Evolutionary conservation across 2,329 filamentous ascomycete genomes (phyloP).

Genomic region (Elsinoe batatas): DNA sequence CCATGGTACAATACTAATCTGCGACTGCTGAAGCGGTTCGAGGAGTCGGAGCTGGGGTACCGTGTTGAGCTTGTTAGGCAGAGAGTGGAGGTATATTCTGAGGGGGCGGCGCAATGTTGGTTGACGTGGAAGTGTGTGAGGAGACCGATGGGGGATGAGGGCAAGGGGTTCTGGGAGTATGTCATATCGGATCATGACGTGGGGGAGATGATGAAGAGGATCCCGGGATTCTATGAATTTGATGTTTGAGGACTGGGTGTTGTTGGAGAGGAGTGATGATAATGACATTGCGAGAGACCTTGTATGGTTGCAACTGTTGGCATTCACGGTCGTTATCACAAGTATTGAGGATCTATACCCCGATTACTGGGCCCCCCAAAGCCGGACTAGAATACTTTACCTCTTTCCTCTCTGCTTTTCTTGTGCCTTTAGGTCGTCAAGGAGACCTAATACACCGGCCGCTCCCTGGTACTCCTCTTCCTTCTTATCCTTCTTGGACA

Average conservation of each 20-base stretch:
- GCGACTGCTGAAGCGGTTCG: not conserved
- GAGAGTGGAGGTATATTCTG: not conserved
- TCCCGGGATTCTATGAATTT: not conserved
- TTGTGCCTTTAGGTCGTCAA: conserved; percentile 17
- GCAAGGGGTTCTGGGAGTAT: conserved; percentile 1
- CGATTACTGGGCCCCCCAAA: too few species aligned
- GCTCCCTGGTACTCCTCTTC: conserved; percentile 23
- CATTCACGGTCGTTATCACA: too few species aligned
- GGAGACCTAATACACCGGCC: conserved; percentile 25
- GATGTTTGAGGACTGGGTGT: not conserved
- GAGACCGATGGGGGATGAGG: not conserved
- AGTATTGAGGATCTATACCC: too few species aligned
- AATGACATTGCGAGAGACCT: not conserved
- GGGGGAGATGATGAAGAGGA: not conserved
- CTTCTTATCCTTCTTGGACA: conserved; percentile 15
- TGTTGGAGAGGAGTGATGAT: not conserved
- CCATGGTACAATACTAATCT: not conserved
- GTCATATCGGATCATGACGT: conserved; percentile 3
- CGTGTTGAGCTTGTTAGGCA: not conserved
- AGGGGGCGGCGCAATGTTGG: conserved; percentile 1
- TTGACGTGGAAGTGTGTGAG: not conserved
- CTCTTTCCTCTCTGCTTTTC: conserved; percentile 8
- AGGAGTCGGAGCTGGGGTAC: not conserved
- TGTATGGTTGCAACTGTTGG: too few species aligned
- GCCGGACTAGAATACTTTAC: not conserved